Evolutionary conservation across 1,284 basidiomycete genomes (phyloP), one percentile per base, ranked within the genome.

Genomic region (Puccinia novopanici): DNA sequence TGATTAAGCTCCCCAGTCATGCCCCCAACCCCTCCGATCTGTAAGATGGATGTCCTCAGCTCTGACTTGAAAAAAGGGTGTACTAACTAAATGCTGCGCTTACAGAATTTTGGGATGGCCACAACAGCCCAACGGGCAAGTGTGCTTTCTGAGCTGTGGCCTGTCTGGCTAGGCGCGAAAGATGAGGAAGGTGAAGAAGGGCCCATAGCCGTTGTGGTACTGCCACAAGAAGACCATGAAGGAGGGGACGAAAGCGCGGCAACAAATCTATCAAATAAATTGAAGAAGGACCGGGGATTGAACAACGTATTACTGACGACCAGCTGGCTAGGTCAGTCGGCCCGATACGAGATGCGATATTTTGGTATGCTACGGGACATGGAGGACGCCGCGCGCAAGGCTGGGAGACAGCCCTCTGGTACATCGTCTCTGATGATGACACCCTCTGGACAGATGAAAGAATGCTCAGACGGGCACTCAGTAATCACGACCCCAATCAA

Each of bases 381-480:
- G 75, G 34, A 77, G 1, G 34, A 67, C 3, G 67, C 65, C 2
- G 65, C 75, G 10, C 48, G 50, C 8, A 19, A 63, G 27, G 45
- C 61, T 9, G 50, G 30, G 3, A 40, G 50, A 27, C 30, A 68
- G 19, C 75, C 75, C 50, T 50, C 17, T 77, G 75, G 75, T 77
- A 68, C 50, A 57, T 77, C 27, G 61, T 77, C 4, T 45, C 27
- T 4, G 75, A 77, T 42, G 75, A 77, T 22, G 84, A 84, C 57
- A 84, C 84, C 0, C 81, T 84, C 59, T 84, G 83, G 83, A 52
- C 83, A 70, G 84, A 84, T 59, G 65, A 81, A 34, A 78, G 82
- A 9, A 63, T 81, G 12, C 61, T 82, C 3, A 74, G 82, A 8
- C 81, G 84, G 1, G 81, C 83, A 80, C 81, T 84, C 4, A 71